These are phyloP conservation scores for Termitomyces sp. DNA, from an alignment of 768 basidiomycete species.

Conservation along the genomic window DNA sequence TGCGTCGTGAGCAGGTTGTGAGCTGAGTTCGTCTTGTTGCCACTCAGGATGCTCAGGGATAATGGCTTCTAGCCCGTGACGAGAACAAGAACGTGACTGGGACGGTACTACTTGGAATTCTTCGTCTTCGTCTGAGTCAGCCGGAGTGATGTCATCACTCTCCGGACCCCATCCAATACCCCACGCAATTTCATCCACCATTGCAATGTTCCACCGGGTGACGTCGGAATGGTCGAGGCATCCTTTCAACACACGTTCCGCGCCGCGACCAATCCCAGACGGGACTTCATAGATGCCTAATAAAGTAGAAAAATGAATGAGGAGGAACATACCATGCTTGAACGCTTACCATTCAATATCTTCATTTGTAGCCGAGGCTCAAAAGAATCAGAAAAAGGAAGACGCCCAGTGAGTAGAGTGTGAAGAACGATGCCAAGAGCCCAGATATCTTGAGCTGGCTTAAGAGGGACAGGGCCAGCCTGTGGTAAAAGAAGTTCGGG, in stretches of 20 bases:
- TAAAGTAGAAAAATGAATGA: conserved; percentile 9
- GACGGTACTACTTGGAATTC: conserved; percentile 19
- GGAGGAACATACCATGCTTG: background rate
- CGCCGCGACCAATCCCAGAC: conserved; percentile 51
- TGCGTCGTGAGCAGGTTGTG: conserved; percentile 29
- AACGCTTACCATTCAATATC: conserved; percentile 72
- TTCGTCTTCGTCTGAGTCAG: conserved; percentile 22
- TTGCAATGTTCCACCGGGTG: conserved; percentile 75
- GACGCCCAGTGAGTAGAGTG: conserved; percentile 74
- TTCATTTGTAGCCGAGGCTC: conserved; percentile 92
- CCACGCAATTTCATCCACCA: conserved; percentile 81
- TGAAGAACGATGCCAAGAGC: conserved; percentile 90
- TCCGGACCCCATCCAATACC: conserved; percentile 67
- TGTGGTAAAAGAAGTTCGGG: conserved; percentile 81
- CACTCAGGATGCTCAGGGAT: conserved; percentile 19
- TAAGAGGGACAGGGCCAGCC: conserved; percentile 33
- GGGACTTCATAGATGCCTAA: conserved; percentile 65
- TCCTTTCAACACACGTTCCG: conserved; percentile 69
- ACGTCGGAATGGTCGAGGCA: conserved; percentile 67
- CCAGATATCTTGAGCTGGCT: conserved; percentile 93
- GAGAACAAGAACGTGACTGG: conserved; percentile 29
- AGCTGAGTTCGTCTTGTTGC: conserved; percentile 23
- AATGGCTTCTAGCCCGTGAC: conserved; percentile 14
- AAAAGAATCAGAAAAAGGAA: conserved; percentile 87
- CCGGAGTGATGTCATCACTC: conserved; percentile 39